Evolutionary conservation across 768 basidiomycete genomes (phyloP), one percentile per base, ranked within the genome.

Genomic region (Podaxis sp.): DNA sequence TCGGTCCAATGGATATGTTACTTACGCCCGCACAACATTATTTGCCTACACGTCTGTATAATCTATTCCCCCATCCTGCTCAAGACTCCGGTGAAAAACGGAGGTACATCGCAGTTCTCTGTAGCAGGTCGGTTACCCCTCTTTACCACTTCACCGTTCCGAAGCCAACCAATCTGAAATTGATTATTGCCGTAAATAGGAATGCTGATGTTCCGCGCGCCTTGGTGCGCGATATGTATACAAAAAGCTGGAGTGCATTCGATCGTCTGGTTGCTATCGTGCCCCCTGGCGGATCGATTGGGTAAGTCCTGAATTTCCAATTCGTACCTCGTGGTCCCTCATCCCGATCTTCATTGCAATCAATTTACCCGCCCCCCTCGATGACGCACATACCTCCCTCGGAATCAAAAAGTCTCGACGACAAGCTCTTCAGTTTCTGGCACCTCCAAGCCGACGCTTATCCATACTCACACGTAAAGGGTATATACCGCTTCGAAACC

Each of bases 371-470:
- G 58, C 36, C 6, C 12, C 11, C 33, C 33, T 33, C 33, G 33
- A 55, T 36, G 22, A 67, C 61, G 48, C 3, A 36, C 64, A 30
- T 48, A 44, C 44, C 59, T n/a, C 17, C 44, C 19, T 15, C 52
- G 7, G n/a, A 44, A 44, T 19, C 13, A n/a, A 44, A 44, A 44
- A 93, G 92, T n/a, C 85, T 95, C 57, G 93, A 95, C 68, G 92
- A 95, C 78, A 95, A 95, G 71, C 83, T 95, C 1, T 95, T 95
- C 75, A 89, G 89, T 63, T 95, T 93, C 79, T 95, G 91, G 90
- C 81, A 92, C 64, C 80, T 94, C 15, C 92, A 94, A 73, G 85
- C 84, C 24, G 93, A 94, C 67, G 83, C 82, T 55, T 87, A 82
- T 71, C 91, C 92, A 1, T 82, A 87, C 57, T 85, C 90, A 0